Percentiles rank a stretch among this genome's conserved stretches.
Conservation (phyloP, 148 eudicot genomes). For the Fagopyrum tataricum region DNA sequence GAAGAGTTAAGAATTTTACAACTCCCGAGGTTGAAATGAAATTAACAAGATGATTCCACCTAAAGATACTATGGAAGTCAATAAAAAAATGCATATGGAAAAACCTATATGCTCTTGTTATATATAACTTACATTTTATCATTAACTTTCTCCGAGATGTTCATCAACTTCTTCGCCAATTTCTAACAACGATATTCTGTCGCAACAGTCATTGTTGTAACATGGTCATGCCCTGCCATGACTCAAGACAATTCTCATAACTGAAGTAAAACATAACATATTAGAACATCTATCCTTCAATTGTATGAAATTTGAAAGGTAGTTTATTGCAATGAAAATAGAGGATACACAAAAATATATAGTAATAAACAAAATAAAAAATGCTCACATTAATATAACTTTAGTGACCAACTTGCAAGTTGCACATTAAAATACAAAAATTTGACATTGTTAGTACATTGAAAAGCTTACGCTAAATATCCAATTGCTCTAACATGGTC, state of each 20-base stretch:
- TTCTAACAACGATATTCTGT: conserved; percentile 93
- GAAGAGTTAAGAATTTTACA: background rate
- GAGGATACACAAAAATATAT: too few relatives aligned
- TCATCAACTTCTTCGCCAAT: conserved; percentile 87
- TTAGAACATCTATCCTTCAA: background rate
- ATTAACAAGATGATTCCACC: background rate
- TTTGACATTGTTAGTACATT: too few relatives aligned
- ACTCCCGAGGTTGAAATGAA: background rate
- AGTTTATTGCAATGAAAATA: too few relatives aligned
- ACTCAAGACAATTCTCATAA: conserved; percentile 99
- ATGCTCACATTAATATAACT: too few relatives aligned
- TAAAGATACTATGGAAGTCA: background rate
- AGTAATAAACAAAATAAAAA: too few relatives aligned
- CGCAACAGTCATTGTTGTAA: conserved; percentile 90
- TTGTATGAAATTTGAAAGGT: background rate
- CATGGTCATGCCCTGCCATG: conserved; percentile 99
- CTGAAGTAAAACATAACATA: conserved; percentile 27
- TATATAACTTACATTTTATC: conserved; percentile 67
- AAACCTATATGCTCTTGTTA: background rate
- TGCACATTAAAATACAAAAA: too few relatives aligned
- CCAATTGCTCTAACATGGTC: too few relatives aligned
- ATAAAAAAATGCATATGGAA: background rate
- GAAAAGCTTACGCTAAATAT: too few relatives aligned
- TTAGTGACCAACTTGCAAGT: too few relatives aligned
- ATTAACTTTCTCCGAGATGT: conserved; percentile 79